Evolutionary conservation across 441 rosid genomes (phyloP).

Genomic region (Gossypium davidsonii): DNA sequence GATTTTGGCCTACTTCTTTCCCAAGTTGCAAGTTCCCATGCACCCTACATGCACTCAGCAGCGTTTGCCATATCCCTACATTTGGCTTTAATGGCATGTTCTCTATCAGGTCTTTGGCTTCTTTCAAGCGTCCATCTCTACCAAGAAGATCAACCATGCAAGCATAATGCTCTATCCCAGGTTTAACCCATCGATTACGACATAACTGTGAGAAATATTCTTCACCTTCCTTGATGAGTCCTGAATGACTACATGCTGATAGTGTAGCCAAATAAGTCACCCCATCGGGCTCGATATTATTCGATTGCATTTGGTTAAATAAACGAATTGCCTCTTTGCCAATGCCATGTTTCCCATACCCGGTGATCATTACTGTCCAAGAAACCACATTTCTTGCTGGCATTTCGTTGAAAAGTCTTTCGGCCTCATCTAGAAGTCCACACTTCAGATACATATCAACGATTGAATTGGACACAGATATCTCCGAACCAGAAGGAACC

Average conservation of each 20-base stretch:
- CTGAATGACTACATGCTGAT: constrained; percentile 86
- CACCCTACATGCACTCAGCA: constrained; percentile 73
- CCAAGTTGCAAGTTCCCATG: constrained; percentile 65
- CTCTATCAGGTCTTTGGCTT: constrained; percentile 63
- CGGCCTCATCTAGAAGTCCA: constrained; percentile 65
- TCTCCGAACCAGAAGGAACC: constrained; percentile 54
- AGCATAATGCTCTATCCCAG: constrained; percentile 74
- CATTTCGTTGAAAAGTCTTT: constrained; percentile 51
- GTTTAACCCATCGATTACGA: constrained; percentile 30
- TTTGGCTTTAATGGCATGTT: constrained; percentile 60
- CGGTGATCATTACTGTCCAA: constrained; percentile 86
- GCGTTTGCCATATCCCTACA: constrained; percentile 81
- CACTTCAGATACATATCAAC: constrained; percentile 88
- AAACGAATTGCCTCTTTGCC: constrained; percentile 48
- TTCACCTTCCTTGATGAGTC: constrained; percentile 57
- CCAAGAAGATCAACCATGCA: constrained; percentile 84
- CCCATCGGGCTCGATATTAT: constrained; percentile 53
- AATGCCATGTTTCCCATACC: constrained; percentile 84
- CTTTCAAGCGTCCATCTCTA: constrained; percentile 62
- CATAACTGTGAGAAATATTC: constrained; percentile 45
- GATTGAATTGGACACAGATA: constrained; percentile 58
- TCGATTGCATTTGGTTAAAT: constrained; percentile 49
- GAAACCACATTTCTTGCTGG: constrained; percentile 57
- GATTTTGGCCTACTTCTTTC: constrained; percentile 56
- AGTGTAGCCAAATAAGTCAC: constrained; percentile 75